A percentile compares a stretch with the other conserved stretches of the same genome.
Conservation (phyloP, 2,329 filamentous ascomycete genomes). For the Teratosphaeria pseudoeucalypti region DNA sequence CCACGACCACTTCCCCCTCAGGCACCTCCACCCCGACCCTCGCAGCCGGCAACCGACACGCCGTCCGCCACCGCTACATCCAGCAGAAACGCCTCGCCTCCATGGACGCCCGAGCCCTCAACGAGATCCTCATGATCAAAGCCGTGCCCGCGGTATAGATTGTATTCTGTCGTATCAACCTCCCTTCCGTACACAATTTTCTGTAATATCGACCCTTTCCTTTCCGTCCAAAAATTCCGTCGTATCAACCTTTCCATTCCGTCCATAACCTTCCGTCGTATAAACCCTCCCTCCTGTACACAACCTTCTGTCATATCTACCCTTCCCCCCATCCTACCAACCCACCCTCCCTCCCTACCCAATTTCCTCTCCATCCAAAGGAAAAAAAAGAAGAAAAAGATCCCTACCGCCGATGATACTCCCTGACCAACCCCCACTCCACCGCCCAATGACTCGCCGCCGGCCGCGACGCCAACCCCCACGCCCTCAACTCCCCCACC, state of each 20-base stretch:
- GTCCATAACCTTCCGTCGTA: too few relatives aligned
- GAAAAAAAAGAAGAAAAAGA: too few relatives aligned
- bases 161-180: neutral
- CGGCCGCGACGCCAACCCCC: slow-evolving; percentile 19
- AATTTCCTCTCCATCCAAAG: too few relatives aligned
- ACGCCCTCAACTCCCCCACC: slow-evolving; percentile 16
- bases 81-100: slow-evolving; percentile 78
- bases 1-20: neutral
- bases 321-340: too few relatives aligned
- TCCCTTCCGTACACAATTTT: too few relatives aligned
- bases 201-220: too few relatives aligned
- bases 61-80: slow-evolving; percentile 72
- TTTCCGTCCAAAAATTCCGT: too few relatives aligned
- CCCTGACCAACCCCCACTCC: slow-evolving; percentile 10
- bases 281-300: too few relatives aligned
- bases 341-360: too few relatives aligned
- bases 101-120: slow-evolving; percentile 69
- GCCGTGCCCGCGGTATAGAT: slow-evolving; percentile 6
- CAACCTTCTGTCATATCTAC: too few relatives aligned
- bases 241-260: too few relatives aligned
- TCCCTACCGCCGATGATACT: neutral
- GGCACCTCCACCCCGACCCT: slow-evolving; percentile 21
- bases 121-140: slow-evolving; percentile 73
- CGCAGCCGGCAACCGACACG: slow-evolving; percentile 43
- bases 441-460: slow-evolving; percentile 13